A percentile compares a stretch with the other conserved stretches of the same genome.
phyloP scores from a whole-genome alignment of 805 yeast species.

The Pichia nanzhaoensis region DNA sequence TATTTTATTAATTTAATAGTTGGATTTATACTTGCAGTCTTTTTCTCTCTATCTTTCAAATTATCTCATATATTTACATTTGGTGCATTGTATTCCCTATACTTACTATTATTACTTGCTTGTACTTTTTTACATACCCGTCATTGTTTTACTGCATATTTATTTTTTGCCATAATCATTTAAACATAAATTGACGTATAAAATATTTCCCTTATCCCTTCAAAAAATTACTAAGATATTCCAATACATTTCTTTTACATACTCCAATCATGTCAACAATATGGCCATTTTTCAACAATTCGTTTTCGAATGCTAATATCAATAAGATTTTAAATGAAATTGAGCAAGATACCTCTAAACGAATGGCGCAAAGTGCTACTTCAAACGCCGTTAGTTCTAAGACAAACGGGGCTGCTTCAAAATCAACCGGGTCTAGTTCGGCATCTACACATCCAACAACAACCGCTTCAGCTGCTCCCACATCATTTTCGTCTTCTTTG shows the following conservation, averaged over 20 bases:
- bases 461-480: constrained; percentile 3
- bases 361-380: neutral
- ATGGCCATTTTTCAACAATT: constrained; percentile 35
- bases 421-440: neutral
- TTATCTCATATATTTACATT: too few species aligned
- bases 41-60: too few species aligned
- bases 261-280: constrained; percentile 28
- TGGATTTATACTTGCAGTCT: too few species aligned
- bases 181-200: neutral
- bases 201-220: too few species aligned
- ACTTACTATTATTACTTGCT: too few species aligned
- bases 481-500: constrained; percentile 2
- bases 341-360: constrained; percentile 29
- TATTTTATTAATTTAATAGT: too few species aligned
- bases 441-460: neutral
- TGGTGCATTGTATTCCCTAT: too few species aligned
- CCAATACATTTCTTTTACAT: neutral
- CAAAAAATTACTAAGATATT: neutral
- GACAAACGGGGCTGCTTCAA: neutral
- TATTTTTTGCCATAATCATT: too few species aligned
- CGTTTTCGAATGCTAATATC: constrained; percentile 33
- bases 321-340: constrained; percentile 33
- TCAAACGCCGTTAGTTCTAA: neutral
- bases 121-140: too few species aligned
- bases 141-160: too few species aligned